Evolutionary conservation across 177 flowering plant genomes (phyloP).

Genomic region (Vitis hybrid): DNA sequence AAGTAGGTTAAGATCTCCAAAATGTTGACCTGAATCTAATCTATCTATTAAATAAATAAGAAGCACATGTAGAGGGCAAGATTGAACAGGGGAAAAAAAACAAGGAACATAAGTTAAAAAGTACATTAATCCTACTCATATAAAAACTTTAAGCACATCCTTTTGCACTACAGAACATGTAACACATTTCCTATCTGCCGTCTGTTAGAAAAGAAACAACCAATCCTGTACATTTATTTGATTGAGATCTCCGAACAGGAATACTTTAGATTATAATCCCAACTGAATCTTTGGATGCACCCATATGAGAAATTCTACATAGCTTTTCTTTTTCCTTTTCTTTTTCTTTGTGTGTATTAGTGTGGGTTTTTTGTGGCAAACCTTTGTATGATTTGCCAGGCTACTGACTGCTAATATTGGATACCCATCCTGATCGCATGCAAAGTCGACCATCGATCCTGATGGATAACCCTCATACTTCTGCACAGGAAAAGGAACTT

Average conservation of each 20-base stretch:
- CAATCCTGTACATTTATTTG: too few species aligned
- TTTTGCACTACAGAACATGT: too few species aligned
- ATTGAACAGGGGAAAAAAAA: neutral
- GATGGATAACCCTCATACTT: slow-evolving; percentile 85
- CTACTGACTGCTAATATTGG: slow-evolving; percentile 86
- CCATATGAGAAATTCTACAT: too few species aligned
- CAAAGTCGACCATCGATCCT: slow-evolving; percentile 93
- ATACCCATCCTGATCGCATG: slow-evolving; percentile 83
- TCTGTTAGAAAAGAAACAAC: too few species aligned
- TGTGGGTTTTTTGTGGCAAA: slow-evolving; percentile 15
- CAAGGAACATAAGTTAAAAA: neutral
- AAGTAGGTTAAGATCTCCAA: neutral
- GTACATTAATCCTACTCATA: too few species aligned
- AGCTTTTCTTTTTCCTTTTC: too few species aligned
- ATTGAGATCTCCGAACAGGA: too few species aligned
- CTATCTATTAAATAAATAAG: neutral
- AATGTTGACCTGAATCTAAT: neutral
- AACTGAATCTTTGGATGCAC: too few species aligned
- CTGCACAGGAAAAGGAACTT: slow-evolving; percentile 37
- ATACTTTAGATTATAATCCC: too few species aligned
- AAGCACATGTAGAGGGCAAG: neutral
- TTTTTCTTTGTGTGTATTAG: too few species aligned
- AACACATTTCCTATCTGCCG: too few species aligned
- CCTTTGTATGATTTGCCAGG: slow-evolving; percentile 85
- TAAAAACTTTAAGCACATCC: too few species aligned